Base-by-base conservation (phyloP, 2,329 filamentous ascomycete species). In the Venturiaceae sp. region DNA sequence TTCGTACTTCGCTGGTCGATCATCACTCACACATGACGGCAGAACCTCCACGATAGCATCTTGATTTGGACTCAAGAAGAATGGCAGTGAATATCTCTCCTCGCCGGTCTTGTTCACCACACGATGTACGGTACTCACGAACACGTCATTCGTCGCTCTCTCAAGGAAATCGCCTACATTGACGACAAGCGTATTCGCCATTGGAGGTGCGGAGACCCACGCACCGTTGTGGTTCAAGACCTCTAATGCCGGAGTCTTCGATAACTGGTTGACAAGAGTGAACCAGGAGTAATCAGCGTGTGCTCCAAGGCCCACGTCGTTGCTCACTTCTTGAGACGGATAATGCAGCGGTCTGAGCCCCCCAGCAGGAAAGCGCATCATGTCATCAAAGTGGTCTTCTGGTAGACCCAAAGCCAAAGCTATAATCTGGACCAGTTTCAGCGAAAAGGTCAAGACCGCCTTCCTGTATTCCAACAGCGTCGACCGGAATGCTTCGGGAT, bases 241-340 rank as follows among this genome's bases (percentile, higher is more conserved):
- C 57, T 76, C 71, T 21, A 76, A 37, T 14, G 30, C 6, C 30
- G 8, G 30, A 34, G 46, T 55, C 30, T 4, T 28, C 9, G 37
- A 39, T 5, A 39, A 19, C 39, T 71, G 68, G 55, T 63, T 66
- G 1, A 75, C 72, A 11, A 76, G 66, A 0, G 74, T 75, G 62
- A 75, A 70, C 68, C 72, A 75, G 59, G 69, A 72, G 60, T 74
- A 75, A 58, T 75, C 73, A 2, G 72, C 69, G 58, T 76, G 74
- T 0, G 73, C 73, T 9, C 73, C 72, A 14, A 75, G 68, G 1
- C 73, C 72, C 3, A 72, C 70, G 30, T 69, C 65, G 6, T 60
- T 60, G 0, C 66, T 66, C 5, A 62, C 65, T 9, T 60, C 41
- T 57, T 71, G 69, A 0, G 71, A 71, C 5, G 74, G 74, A 60